A percentile compares a stretch with the other conserved stretches of the same genome.
Conservation (phyloP, 257 asterid genomes). For the Verbena officinalis region DNA sequence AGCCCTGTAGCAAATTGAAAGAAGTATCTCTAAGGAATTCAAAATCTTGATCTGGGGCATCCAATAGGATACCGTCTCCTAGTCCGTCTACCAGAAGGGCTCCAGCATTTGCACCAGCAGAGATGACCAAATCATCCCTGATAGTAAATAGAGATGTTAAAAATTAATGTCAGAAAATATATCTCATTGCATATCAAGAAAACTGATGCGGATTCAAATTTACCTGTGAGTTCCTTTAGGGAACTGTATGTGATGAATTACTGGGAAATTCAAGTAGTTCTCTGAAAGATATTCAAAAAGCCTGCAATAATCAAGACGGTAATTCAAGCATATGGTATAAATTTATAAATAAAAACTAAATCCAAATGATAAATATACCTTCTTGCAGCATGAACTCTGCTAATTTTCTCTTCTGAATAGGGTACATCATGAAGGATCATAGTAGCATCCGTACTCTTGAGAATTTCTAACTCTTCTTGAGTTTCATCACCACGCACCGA, state of each 20-base stretch:
- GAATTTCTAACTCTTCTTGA: not conserved
- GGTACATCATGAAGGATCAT: not conserved
- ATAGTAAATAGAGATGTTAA: not conserved
- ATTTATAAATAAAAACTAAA: not conserved
- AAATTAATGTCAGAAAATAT: not conserved
- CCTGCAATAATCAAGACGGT: not conserved
- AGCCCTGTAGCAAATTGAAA: slow-evolving; percentile 3
- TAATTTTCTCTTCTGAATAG: not conserved
- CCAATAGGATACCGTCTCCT: slow-evolving; percentile 1
- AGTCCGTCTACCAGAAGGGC: slow-evolving; percentile 3
- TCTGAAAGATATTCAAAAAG: not conserved
- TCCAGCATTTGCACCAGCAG: not conserved
- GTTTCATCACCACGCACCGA: not conserved
- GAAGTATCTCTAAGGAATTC: slow-evolving; percentile 1
- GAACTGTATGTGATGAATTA: not conserved
- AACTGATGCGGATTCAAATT: not conserved
- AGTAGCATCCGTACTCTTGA: not conserved
- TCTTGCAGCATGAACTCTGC: slow-evolving; percentile 9
- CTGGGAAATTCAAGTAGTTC: not conserved
- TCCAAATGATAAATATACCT: not conserved
- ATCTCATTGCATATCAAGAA: not conserved
- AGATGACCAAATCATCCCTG: not conserved
- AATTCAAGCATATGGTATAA: not conserved
- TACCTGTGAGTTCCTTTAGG: slow-evolving; percentile 1
- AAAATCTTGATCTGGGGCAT: not conserved